These are phyloP conservation scores for Fusarium sp. DNA, from an alignment of 2,329 filamentous ascomycete genomes.

Conservation along the genomic window DNA sequence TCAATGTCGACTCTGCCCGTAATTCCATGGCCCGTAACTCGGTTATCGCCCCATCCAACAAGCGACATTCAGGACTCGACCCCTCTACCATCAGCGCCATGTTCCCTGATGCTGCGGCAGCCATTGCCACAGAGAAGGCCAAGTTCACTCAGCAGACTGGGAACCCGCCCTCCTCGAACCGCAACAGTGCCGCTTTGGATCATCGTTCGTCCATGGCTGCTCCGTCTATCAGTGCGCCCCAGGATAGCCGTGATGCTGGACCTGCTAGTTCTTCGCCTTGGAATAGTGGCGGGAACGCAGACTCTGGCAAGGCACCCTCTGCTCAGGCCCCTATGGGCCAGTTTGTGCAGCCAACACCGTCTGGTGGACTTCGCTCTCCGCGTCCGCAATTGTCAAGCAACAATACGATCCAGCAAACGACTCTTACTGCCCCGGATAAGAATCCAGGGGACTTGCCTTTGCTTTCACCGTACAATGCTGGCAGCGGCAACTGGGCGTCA, in stretches of 20 bases:
- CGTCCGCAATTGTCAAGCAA: conserved; percentile 74
- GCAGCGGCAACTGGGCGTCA: conserved; percentile 95
- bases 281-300: conserved; percentile 65
- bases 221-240: conserved; percentile 75
- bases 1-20: conserved; percentile 86
- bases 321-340: conserved; percentile 91
- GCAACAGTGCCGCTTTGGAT: conserved; percentile 86
- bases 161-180: conserved; percentile 87
- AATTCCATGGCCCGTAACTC: conserved; percentile 87
- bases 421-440: conserved; percentile 75
- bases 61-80: conserved; percentile 95
- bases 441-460: conserved; percentile 78
- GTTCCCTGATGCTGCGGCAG: conserved; percentile 97
- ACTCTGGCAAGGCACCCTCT: conserved; percentile 75
- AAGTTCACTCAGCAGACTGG: conserved; percentile 97
- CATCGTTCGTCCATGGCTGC: conserved; percentile 78
- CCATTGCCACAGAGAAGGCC: conserved; percentile 98
- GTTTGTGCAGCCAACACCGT: conserved; percentile 84
- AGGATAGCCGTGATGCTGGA: conserved; percentile 46
- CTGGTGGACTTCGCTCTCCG: conserved; percentile 81
- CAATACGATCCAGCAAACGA: conserved; percentile 83
- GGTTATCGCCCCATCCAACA: conserved; percentile 79
- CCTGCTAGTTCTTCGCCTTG: conserved; percentile 73
- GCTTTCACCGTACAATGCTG: conserved; percentile 82
- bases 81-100: conserved; percentile 95